Evolutionary conservation across 176 grass and related monocot genomes (phyloP), one percentile per base, ranked within the genome.

Genomic region (Chrysopogon serrulatus): DNA sequence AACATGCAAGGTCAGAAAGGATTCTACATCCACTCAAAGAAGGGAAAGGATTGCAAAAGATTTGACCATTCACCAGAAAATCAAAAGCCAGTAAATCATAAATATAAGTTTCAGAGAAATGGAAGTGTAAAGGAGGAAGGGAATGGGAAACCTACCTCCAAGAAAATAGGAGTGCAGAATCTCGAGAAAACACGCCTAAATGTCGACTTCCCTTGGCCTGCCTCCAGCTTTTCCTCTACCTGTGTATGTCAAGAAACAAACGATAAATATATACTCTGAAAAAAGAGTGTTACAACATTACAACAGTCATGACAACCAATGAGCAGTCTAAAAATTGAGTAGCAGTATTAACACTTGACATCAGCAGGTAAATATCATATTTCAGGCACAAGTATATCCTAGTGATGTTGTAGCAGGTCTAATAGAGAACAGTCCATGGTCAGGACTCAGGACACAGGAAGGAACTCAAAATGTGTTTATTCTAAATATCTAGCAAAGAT

Each of bases 141-240:
- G 45, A 73, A 68, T 84, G 56, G 10, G 10, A 27, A 12, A 60
- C n/a, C 36, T 81, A 95, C 91, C 91, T 98, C 96, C 28, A 98
- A 86, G 71, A 95, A 98, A 79, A 98, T 95, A 36, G 96, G 96
- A 91, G 96, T 98, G 66, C 90, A 95, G 81, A 95, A 98, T 71
- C 96, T 95, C 10, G 91, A 91, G 74, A 98, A 95, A 74, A 95
- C 64, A 23, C 85, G 90, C 40, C 96, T 88, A 80, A 93, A 80
- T 79, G 89, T 87, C 33, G 87, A 93, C 86, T 98, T 95, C 63
- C 96, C 93, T 90, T 98, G 93, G 43, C 93, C 93, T 65, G 79
- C 80, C 73, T 98, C 96, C 24, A 98, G 83, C 41, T 98, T 98
- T 86, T 98, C 96, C 60, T 98, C 93, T 70, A 98, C 96, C 96